Percentiles rank a stretch among this genome's conserved stretches.
These are phyloP conservation scores for Echium plantagineum DNA, from an alignment of 257 asterid genomes.

Conservation along the genomic window DNA sequence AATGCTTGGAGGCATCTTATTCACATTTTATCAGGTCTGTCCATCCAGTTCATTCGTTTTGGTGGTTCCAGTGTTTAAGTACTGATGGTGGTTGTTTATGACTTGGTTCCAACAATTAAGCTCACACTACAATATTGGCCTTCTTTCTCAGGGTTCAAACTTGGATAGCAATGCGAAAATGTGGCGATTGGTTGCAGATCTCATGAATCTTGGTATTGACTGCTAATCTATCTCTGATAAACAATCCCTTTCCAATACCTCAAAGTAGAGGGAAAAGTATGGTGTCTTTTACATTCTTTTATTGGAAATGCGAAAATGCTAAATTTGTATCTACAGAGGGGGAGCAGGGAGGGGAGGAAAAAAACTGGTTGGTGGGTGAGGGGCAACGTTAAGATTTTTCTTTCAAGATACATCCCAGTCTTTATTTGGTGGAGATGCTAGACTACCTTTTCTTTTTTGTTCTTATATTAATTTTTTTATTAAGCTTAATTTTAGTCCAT, in stretches of 20 bases:
- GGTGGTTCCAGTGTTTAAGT: background rate
- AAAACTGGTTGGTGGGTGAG: background rate
- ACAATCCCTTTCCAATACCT: too few relatives aligned
- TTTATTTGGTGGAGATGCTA: background rate
- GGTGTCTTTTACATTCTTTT: too few relatives aligned
- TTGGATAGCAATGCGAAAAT: conserved; percentile 94
- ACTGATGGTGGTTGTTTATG: background rate
- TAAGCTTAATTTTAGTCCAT: background rate
- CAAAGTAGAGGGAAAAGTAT: too few relatives aligned
- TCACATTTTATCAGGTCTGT: conserved; percentile 84
- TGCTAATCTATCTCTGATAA: background rate
- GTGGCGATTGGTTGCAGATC: conserved; percentile 99
- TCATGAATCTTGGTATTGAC: conserved; percentile 79
- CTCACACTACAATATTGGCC: background rate
- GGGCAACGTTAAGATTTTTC: background rate
- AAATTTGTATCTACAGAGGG: too few relatives aligned
- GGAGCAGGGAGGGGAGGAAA: too few relatives aligned
- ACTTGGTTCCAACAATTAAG: background rate
- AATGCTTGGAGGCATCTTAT: conserved; percentile 86
- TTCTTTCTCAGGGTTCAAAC: conserved; percentile 59
- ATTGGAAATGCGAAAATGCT: too few relatives aligned
- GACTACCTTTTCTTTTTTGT: background rate
- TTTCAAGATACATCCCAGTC: background rate
- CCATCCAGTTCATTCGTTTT: conserved; percentile 2
- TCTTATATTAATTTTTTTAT: background rate